Evolutionary conservation across 2,329 filamentous ascomycete genomes (phyloP), one percentile per base, ranked within the genome.

Genomic region (Ilyonectria robusta): DNA sequence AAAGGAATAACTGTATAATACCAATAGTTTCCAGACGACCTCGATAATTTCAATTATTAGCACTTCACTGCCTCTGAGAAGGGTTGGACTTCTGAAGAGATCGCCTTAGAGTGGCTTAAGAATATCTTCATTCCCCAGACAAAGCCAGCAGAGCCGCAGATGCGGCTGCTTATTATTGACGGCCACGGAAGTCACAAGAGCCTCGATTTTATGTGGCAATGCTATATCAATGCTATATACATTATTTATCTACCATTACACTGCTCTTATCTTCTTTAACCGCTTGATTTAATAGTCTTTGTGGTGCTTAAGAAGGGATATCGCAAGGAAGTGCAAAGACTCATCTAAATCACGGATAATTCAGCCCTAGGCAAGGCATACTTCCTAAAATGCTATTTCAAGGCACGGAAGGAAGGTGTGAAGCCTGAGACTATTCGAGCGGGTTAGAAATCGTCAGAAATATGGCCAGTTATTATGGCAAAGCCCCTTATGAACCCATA

Each of bases 281-380:
- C 55, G 37, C 55, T 58, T 23, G 55, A 58, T 58, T 58, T 58
- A n/a, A 58, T 37, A 19, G 55, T 58, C 11, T 58, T 58, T 58
- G 42, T 37, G 17, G 23, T 58, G 55, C 29, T 46, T 13, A 58
- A 58, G 40, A 44, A 37, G 26, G 55, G 23, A 58, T 58, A 58
- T 26, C 37, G 55, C 11, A 29, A n/a, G 55, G 55, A 58, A n/a
- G 55, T 46, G n/a, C 55, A 46, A 17, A 26, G 29, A 37, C 55
- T 58, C 23, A n/a, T 46, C 29, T 13, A 31, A 58, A 58, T 58
- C 40, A 58, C 55, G 17, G 55, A 58, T 35, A 19, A 47, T 26
- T 58, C 55, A 17, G 19, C 55, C 19, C 40, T 58, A 11, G 55
- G 55, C 37, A 58, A 58, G 23, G 55, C 55, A 26, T 46, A 31